Base-by-base conservation (phyloP, 768 basidiomycete genomes). In the Auriculariales sp. region DNA sequence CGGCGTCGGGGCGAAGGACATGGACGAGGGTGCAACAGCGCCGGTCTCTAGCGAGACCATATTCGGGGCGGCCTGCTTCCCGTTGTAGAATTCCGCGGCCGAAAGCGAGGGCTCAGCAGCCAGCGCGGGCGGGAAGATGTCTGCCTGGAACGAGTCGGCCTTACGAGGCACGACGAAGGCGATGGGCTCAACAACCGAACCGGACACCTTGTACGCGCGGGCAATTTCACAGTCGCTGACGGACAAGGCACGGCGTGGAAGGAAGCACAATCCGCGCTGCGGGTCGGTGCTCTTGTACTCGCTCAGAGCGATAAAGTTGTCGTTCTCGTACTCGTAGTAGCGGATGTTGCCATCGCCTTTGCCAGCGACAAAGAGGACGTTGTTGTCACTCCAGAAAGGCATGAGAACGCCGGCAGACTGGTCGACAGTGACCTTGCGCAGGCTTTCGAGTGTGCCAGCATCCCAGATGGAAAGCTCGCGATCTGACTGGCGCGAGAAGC, bases 281-380 rank as follows among this genome's bases (percentile, higher is more conserved):
- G 94, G 93, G 47, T 93, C 88, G 17, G 80, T 71, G 3, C 83
- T 86, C 63, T 92, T 86, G 73, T 93, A 77, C 62, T 97, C 95
- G 17, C 80, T 70, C 3, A 91, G 72, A 15, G 77, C 64, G 66
- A 78, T 73, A 17, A 98, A 71, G 44, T 79, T 71, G 66, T 97
- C 93, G 28, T 74, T 77, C 58, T 95, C 93, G 65, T 83, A 92
- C 63, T 99, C 95, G 64, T 83, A 98, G 73, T 89, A 94, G n/a
- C 94, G 82, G 54, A 98, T 82, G 62, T 99, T 99, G 27, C 94
- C 94, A 59, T 99, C 94, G 33, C 89, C 91, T 66, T 94, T 94
- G 46, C 92, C 90, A 64, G 88, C 90, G 52, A 89, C 71, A 75
- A 91, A 89, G 35, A 92, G 67, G 49, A 95, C 84, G 56, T 87